These are phyloP conservation scores for Globisporangium spiculum DNA, from an alignment of 352 stramenopile species.

Conservation along the genomic window DNA sequence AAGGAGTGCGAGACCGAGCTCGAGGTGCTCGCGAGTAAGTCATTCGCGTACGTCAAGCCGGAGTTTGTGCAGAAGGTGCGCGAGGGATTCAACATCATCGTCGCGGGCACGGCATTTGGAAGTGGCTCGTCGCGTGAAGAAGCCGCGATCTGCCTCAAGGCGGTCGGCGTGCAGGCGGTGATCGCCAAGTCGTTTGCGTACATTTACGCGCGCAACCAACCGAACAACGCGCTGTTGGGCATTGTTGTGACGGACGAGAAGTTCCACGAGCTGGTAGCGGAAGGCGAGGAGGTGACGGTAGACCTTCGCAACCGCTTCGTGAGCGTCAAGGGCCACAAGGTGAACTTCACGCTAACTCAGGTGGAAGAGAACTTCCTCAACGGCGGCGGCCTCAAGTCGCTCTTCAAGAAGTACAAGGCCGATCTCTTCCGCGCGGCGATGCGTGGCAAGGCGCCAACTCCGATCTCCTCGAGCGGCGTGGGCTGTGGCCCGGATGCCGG, in stretches of 20 bases:
- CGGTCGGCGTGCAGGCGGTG: constrained; percentile 70
- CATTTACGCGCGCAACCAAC: constrained; percentile 84
- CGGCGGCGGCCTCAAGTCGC: constrained; percentile 63
- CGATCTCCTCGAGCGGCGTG: constrained; percentile 57
- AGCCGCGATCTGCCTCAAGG: constrained; percentile 79
- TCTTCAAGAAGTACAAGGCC: constrained; percentile 85
- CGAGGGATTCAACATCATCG: constrained; percentile 78
- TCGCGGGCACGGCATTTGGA: constrained; percentile 69
- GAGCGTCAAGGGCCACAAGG: constrained; percentile 52
- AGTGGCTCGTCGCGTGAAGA: constrained; percentile 79
- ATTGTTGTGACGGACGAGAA: constrained; percentile 81
- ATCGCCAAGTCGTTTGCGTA: constrained; percentile 87
- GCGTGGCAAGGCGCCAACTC: constrained; percentile 58
- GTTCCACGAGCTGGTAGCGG: constrained; percentile 68
- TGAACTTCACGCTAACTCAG: constrained; percentile 70
- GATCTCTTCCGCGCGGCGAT: constrained; percentile 80
- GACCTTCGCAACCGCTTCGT: constrained; percentile 70
- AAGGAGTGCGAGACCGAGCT: constrained; percentile 75
- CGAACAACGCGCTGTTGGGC: constrained; percentile 78
- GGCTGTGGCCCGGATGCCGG: constrained; percentile 35
- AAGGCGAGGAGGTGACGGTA: constrained; percentile 66
- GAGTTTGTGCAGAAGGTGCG: constrained; percentile 72
- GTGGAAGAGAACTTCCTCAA: constrained; percentile 82
- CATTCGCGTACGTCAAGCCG: constrained; percentile 78
- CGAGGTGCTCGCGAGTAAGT: constrained; percentile 75